Conservation (phyloP, 2,329 filamentous ascomycete species). For the Cryphonectria parasitica region DNA sequence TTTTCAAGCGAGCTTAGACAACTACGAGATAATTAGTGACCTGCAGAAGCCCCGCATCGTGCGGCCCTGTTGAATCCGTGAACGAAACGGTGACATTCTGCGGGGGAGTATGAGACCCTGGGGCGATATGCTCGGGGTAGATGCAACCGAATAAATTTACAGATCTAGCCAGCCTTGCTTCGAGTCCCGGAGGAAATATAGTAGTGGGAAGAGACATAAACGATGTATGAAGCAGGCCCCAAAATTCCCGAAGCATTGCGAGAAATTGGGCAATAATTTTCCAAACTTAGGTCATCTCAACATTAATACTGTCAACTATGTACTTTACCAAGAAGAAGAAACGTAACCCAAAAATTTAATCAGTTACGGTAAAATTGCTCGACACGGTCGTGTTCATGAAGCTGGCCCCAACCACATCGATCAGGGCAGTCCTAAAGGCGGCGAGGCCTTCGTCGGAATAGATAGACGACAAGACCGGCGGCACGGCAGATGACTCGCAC, state of each 20-base stretch:
- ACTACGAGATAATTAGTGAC: no score
- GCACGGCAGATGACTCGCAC: constrained; percentile 20
- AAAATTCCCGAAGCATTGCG: not conserved
- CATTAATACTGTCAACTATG: not conserved
- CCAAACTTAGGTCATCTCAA: not conserved
- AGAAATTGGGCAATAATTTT: not conserved
- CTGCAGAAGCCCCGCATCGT: not conserved
- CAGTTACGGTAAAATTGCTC: constrained; percentile 5
- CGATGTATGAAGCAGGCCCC: not conserved
- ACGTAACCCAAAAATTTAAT: not conserved
- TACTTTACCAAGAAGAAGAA: not conserved
- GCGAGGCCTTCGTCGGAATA: constrained; percentile 20
- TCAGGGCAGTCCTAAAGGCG: constrained; percentile 10
- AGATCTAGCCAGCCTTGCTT: not conserved
- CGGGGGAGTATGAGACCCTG: not conserved
- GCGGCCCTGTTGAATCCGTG: not conserved
- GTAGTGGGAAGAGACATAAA: no score
- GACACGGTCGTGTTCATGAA: constrained; percentile 25
- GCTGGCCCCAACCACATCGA: constrained; percentile 12
- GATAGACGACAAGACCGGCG: constrained; percentile 23
- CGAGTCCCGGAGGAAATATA: not conserved
- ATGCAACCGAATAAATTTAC: not conserved
- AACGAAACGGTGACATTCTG: not conserved
- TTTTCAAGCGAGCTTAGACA: not conserved
- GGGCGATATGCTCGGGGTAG: not conserved